Evolutionary conservation across 345 rosid genomes (phyloP), one percentile per base, ranked within the genome.

Genomic region (Gossypium longicalyx): DNA sequence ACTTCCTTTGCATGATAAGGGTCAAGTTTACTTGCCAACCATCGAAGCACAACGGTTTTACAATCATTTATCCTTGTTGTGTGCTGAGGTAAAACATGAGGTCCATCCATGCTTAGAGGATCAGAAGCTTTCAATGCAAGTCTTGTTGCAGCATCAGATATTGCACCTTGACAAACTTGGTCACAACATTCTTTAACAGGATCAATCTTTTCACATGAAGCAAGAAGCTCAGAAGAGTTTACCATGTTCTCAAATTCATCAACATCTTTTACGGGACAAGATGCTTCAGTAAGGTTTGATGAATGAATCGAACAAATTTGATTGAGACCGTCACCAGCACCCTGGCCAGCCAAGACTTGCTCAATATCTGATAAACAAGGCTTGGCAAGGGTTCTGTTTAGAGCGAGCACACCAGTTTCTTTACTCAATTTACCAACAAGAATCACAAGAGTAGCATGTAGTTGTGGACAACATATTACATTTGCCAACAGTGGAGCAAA

Each of bases 391-490:
- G 91, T 88, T 68, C 81, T 83, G 51, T 86, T 91, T 52, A 95
- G 60, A 16, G 98, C 93, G 64, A 95, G 98, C 72, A 82, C 61
- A 38, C 91, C 86, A 2, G 89, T 89, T 22, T 79, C 79, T 84
- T 87, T 84, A 71, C 99, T 95, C 43, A 89, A 90, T 76, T 87
- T 89, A 15, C 97, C 99, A 16, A 93, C 85, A 48, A 91, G 91
- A 53, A 95, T 93, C 27, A 87, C 74, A 43, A 95, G 82, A 3
- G 94, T 85, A 44, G 97, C 99, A 69, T 87, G 89, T 22, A 93
- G 74, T 86, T 95, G 99, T 11, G 99, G 99, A 82, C 99, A 95
- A 77, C 99, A 95, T 82, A 93, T 89, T 64, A 93, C 98, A 64
- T 95, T 90, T 13, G 99, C 98, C 76, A 93, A 78, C 75, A 89